Percentiles rank a stretch among this genome's conserved stretches.
phyloP scores from a whole-genome alignment of 352 stramenopile species.

The Pythium volutum region DNA sequence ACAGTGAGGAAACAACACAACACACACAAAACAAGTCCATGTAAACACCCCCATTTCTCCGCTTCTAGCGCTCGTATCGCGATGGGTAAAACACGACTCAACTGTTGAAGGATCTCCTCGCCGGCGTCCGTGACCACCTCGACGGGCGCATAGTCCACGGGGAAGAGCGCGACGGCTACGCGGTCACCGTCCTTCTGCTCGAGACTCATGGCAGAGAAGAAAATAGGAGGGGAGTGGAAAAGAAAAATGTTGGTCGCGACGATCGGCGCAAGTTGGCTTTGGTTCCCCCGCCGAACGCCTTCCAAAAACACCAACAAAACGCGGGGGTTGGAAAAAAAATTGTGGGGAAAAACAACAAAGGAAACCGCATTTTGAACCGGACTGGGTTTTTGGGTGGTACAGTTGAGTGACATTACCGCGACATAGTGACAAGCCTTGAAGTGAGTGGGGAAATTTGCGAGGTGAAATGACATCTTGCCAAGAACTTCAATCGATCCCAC shows the following conservation, averaged over 20 bases:
- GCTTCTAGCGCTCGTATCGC: background rate
- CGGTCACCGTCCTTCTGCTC: constrained; percentile 39
- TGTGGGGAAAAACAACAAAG: no score
- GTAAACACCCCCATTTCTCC: background rate
- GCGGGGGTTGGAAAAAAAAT: constrained; percentile 3
- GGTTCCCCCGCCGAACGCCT: constrained; percentile 12
- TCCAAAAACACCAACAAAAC: constrained; percentile 22
- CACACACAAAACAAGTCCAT: constrained; percentile 6
- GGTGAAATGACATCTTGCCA: no score
- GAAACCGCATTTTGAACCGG: no score
- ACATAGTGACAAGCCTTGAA: constrained; percentile 4
- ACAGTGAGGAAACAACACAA: no score
- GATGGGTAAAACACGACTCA: constrained; percentile 13
- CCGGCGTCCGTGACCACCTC: constrained; percentile 79
- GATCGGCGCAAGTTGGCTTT: no score
- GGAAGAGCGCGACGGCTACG: constrained; percentile 78
- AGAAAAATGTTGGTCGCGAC: background rate
- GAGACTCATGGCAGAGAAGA: constrained; percentile 27
- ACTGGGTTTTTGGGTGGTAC: constrained; percentile 25
- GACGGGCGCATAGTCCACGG: constrained; percentile 70
- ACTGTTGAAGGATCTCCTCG: constrained; percentile 81
- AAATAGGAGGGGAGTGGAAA: background rate
- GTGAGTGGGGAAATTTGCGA: background rate
- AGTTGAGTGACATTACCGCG: constrained; percentile 9
- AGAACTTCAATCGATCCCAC: no score